Conservation (phyloP, 2,329 filamentous ascomycete genomes). For the Didymella exigua region DNA sequence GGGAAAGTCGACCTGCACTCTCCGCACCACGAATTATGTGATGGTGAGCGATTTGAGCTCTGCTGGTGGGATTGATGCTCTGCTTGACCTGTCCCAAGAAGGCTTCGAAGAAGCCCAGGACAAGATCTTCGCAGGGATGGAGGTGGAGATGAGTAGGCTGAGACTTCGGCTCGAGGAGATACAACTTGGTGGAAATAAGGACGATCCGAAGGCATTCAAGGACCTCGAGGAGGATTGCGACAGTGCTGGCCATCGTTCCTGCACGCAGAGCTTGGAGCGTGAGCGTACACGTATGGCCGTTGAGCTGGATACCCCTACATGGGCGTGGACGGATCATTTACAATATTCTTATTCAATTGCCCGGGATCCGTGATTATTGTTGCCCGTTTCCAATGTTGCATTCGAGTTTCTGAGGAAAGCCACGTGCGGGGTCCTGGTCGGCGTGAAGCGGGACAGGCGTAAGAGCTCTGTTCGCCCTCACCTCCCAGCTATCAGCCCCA, state of each 20-base stretch:
- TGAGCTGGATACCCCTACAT: not conserved
- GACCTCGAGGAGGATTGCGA: not conserved
- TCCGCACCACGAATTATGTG: not conserved
- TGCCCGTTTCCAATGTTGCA: not conserved
- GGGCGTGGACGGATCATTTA: too few species aligned
- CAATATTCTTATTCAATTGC: not conserved
- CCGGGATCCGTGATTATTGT: not conserved
- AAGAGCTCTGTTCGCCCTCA: too few species aligned
- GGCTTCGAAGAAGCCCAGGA: not conserved
- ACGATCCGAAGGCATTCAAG: not conserved
- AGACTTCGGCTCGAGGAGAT: not conserved
- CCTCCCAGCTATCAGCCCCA: not conserved
- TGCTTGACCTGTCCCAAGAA: not conserved
- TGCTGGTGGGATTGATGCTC: not conserved
- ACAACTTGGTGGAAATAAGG: not conserved
- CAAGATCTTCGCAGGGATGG: not conserved
- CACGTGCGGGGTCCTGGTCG: not conserved
- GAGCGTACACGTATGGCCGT: too few species aligned
- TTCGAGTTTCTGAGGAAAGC: not conserved
- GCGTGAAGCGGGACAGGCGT: not conserved
- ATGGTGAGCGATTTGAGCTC: not conserved
- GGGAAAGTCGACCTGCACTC: too few species aligned
- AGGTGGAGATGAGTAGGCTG: not conserved
- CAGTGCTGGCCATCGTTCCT: not conserved
- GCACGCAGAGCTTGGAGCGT: not conserved